Percentiles rank a stretch among this genome's conserved stretches.
Conservation (phyloP, 2,329 filamentous ascomycete genomes). For the Parasarocladium wereldwijsianum region DNA sequence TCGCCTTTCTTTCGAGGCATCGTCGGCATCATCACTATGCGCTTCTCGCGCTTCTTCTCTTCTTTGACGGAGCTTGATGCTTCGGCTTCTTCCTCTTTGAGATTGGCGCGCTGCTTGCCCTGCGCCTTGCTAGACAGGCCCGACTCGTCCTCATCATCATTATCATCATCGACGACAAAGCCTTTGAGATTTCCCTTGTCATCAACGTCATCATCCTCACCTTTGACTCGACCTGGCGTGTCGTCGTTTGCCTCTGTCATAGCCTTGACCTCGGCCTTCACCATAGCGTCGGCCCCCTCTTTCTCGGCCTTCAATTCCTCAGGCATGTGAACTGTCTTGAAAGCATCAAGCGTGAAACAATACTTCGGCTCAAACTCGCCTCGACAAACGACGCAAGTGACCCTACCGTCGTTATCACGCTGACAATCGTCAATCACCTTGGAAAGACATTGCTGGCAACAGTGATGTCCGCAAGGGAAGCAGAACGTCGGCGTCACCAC, state of each 20-base stretch:
- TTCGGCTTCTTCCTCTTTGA: slow-evolving; percentile 1
- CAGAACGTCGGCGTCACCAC: slow-evolving; percentile 63
- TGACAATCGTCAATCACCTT: slow-evolving; percentile 43
- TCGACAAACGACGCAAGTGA: slow-evolving; percentile 67
- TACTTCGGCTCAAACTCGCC: slow-evolving; percentile 49
- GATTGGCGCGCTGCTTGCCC: no score
- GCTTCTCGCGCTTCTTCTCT: slow-evolving; percentile 22
- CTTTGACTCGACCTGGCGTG: slow-evolving; percentile 18
- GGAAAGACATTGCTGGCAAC: slow-evolving; percentile 63
- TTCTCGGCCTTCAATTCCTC: slow-evolving; percentile 28
- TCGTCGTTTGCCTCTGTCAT: slow-evolving; percentile 18
- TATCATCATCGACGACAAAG: slow-evolving; percentile 35
- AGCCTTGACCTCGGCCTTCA: slow-evolving; percentile 15
- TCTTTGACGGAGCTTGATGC: slow-evolving; percentile 10
- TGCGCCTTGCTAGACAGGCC: no score
- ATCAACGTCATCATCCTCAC: slow-evolving; percentile 14
- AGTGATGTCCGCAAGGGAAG: slow-evolving; percentile 69
- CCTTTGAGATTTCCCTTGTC: slow-evolving; percentile 23
- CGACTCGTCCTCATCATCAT: slow-evolving; percentile 16
- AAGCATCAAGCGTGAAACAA: slow-evolving; percentile 59
- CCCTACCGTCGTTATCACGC: slow-evolving; percentile 31
- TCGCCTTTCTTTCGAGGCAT: slow-evolving; percentile 11
- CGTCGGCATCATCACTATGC: no score
- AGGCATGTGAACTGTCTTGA: slow-evolving; percentile 58
- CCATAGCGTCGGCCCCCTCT: slow-evolving; percentile 17